phyloP scores from a whole-genome alignment of 2,329 filamentous ascomycete species.

The Monilinia vaccinii-corymbosi region DNA sequence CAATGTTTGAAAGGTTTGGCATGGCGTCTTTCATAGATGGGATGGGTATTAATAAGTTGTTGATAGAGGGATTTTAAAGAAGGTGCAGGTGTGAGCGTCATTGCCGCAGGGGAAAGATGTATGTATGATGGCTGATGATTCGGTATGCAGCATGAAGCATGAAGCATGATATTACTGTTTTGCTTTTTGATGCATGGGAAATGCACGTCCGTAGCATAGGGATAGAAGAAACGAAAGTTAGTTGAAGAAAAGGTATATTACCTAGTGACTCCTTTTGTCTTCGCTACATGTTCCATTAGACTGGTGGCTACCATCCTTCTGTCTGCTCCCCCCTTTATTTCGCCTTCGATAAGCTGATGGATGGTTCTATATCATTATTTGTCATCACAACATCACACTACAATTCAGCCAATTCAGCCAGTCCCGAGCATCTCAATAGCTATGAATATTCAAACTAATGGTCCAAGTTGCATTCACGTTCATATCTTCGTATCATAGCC shows the following conservation, averaged over 20 bases:
- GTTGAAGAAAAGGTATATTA: background rate
- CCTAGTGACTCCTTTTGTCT: background rate
- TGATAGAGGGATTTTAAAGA: background rate
- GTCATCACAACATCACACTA: too few relatives aligned
- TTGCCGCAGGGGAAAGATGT: background rate
- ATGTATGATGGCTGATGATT: background rate
- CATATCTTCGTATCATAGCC: too few relatives aligned
- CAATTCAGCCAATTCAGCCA: too few relatives aligned
- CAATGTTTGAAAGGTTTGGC: background rate
- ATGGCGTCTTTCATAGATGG: background rate
- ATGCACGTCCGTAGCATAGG: background rate
- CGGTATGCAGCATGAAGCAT: background rate
- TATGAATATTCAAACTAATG: too few relatives aligned
- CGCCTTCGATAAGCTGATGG: too few relatives aligned
- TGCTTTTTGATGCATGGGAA: background rate
- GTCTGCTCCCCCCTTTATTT: too few relatives aligned
- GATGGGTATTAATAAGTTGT: background rate
- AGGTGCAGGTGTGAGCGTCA: background rate
- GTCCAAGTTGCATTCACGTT: too few relatives aligned
- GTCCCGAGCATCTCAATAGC: background rate
- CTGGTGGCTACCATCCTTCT: background rate
- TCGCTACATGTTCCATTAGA: background rate
- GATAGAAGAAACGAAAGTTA: background rate
- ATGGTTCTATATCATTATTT: too few relatives aligned
- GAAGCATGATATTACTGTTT: background rate